A percentile compares a stretch with the other conserved stretches of the same genome.
phyloP scores from a whole-genome alignment of 2,329 filamentous ascomycete species.

The Phialemoniopsis sp. region DNA sequence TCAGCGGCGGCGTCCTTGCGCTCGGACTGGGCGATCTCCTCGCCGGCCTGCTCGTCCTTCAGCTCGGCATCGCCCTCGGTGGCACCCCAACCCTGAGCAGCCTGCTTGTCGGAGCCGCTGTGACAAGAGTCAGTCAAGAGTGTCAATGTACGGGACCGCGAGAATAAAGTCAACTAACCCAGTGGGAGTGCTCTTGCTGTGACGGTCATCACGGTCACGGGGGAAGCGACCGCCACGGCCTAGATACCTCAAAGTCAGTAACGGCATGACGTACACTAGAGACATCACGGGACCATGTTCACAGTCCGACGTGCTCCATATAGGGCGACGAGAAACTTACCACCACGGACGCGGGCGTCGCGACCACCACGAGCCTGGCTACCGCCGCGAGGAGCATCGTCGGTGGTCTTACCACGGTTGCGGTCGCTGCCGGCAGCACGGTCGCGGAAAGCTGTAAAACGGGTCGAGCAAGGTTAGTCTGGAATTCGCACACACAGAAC shows the following conservation, averaged over 20 bases:
- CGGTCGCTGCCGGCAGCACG: conserved; percentile 73
- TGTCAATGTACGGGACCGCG: not conserved
- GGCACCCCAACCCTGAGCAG: conserved; percentile 85
- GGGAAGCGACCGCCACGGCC: conserved; percentile 50
- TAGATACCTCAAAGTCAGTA: conserved; percentile 14
- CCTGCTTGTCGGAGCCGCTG: conserved; percentile 74
- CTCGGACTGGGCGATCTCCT: conserved; percentile 82
- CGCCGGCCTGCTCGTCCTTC: conserved; percentile 87
- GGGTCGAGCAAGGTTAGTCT: conserved; percentile 7
- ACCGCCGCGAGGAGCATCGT: conserved; percentile 55
- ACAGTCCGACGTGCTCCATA: too few species aligned
- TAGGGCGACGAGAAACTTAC: conserved; percentile 29
- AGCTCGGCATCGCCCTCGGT: conserved; percentile 77
- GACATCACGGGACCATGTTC: too few species aligned
- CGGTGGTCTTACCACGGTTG: conserved; percentile 78
- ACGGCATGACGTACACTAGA: too few species aligned
- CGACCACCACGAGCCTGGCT: conserved; percentile 51
- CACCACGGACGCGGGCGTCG: conserved; percentile 58
- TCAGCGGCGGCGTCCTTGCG: conserved; percentile 63
- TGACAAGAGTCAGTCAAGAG: conserved; percentile 12
- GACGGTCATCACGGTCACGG: conserved; percentile 53
- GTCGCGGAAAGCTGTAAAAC: conserved; percentile 75
- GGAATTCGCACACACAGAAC: too few species aligned
- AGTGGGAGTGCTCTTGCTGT: conserved; percentile 36
- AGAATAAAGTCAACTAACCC: not conserved